Evolutionary conservation across 768 basidiomycete species (phyloP).

Genomic region (Suillus fuscotomentosus): DNA sequence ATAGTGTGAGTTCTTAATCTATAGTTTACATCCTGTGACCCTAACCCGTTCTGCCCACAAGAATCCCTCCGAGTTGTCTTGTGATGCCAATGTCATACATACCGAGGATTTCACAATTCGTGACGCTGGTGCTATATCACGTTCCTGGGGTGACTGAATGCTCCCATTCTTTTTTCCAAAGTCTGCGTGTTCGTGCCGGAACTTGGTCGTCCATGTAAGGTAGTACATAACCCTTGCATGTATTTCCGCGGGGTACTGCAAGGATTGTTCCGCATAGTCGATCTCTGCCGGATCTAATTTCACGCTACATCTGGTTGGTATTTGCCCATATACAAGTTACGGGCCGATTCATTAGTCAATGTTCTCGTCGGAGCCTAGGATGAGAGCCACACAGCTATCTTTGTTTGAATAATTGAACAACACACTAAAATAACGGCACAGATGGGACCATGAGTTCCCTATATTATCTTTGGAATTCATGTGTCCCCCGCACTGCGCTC

Average conservation of each 20-base stretch:
- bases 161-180: conserved; percentile 10
- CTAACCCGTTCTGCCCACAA: conserved; percentile 6
- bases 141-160: conserved; percentile 33
- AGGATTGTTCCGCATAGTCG: conserved; percentile 23
- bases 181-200: conserved; percentile 31
- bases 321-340: background rate
- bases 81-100: conserved; percentile 10
- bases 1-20: conserved; percentile 1
- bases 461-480: background rate
- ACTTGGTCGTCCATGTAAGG: conserved; percentile 19
- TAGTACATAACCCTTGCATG: conserved; percentile 19
- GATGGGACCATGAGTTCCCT: background rate
- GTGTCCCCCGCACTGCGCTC: background rate
- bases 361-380: background rate
- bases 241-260: conserved; percentile 29
- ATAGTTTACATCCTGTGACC: conserved; percentile 9
- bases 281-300: conserved; percentile 28
- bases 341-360: conserved; percentile 5
- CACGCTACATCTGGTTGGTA: conserved; percentile 5
- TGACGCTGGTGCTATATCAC: conserved; percentile 33
- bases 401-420: background rate
- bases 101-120: conserved; percentile 27
- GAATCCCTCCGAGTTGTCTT: conserved; percentile 12
- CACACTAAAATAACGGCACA: background rate
- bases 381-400: background rate